Base-by-base conservation (phyloP, 192 early-diverging fungal genomes). In the Rhizophagus prolifer region DNA sequence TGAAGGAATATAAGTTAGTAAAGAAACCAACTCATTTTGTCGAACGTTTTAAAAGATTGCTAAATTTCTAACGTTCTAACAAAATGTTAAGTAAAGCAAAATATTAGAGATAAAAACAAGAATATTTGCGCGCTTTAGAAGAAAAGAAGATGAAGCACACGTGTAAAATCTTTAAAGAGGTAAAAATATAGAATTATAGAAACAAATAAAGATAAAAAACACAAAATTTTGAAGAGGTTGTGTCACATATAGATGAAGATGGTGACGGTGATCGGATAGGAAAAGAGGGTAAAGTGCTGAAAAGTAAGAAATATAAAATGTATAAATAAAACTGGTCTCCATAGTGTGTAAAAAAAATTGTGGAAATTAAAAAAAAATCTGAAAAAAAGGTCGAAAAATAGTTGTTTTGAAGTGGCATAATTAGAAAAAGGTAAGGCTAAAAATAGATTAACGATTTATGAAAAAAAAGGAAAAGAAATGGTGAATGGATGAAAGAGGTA, bases 181-280 rank as follows among this genome's bases (percentile, higher is more conserved):
- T 26, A 3, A 62, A 62, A 26, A 28, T 62, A 26, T 19, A 13
- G 26, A 62, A 4, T 28, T 62, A 26, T 62, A 26, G 25, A 26
- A 62, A 8, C 34, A n/a, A 67, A 67, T 36, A 36, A 36, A 5
- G 3, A 3, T 36, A 36, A 21, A 36, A 36, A 36, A 67, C 31
- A 36, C 28, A 67, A 36, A 67, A 36, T 10, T 38, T 10, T 19
- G 19, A 67, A 34, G 28, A 67, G 31, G 65, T 36, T 16, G 34
- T 19, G 65, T 28, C 12, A 63, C 61, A 30, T 16, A 21, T 36
- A 67, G 21, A 67, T 67, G 34, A 21, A 67, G 36, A 67, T 67
- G 65, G 34, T 38, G 65, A 16, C 63, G 19, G 41, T 67, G 65
- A 67, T 67, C 65, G 65, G n/a, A 21, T 41, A n/a, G 34, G 34